Evolutionary conservation across 2,329 filamentous ascomycete species (phyloP).

Genomic region (Echinosphaeria canescens): DNA sequence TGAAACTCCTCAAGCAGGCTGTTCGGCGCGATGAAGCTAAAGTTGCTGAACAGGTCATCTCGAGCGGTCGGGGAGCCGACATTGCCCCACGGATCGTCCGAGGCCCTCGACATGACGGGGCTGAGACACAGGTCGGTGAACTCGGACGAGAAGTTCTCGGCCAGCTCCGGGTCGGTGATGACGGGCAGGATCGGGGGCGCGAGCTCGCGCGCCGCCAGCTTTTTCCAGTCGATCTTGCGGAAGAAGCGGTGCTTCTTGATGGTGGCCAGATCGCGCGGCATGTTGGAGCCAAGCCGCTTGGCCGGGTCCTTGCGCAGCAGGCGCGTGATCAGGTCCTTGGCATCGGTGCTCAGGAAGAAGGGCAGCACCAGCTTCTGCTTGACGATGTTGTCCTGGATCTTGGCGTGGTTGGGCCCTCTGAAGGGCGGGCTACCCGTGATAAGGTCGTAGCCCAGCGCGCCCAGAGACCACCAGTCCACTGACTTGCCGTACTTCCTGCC

Average conservation of each 20-base stretch:
- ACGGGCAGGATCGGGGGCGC: conserved; percentile 81
- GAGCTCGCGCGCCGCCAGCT: conserved; percentile 60
- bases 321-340: conserved; percentile 81
- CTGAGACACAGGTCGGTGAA: conserved; percentile 77
- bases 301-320: conserved; percentile 79
- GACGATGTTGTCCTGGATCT: conserved; percentile 89
- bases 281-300: conserved; percentile 73
- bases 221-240: conserved; percentile 87
- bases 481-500: conserved; percentile 81
- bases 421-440: conserved; percentile 89
- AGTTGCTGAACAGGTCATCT: conserved; percentile 39
- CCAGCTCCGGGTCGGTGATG: conserved; percentile 86
- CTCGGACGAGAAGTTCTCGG: conserved; percentile 89
- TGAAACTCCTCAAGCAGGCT: conserved; percentile 29
- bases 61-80: conserved; percentile 16
- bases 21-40: conserved; percentile 38
- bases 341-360: conserved; percentile 78
- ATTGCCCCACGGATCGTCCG: conserved; percentile 10
- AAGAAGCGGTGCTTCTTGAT: conserved; percentile 95
- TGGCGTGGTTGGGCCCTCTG: conserved; percentile 73
- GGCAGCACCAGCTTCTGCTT: conserved; percentile 79
- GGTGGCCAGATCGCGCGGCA: conserved; percentile 66
- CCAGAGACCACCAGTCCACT: conserved; percentile 98
- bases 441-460: conserved; percentile 77
- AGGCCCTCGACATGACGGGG: conserved; percentile 31